These are phyloP conservation scores for Solanum chiquidenum DNA, from an alignment of 257 asterid species.

Conservation along the genomic window DNA sequence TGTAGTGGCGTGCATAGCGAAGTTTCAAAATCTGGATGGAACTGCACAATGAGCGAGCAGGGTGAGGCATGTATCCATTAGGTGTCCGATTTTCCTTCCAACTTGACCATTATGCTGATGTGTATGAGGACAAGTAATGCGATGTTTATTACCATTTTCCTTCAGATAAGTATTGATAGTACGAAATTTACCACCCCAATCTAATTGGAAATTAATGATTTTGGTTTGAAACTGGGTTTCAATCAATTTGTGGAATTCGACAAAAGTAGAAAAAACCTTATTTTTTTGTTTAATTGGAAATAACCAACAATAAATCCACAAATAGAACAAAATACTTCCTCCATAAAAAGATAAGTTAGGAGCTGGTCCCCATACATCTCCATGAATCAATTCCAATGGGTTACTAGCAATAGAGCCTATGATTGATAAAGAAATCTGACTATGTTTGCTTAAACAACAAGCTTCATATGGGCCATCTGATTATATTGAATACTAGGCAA, in stretches of 20 bases:
- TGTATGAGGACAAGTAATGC: neutral
- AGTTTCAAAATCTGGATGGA: neutral
- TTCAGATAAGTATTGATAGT: neutral
- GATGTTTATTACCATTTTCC: neutral
- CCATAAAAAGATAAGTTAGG: neutral
- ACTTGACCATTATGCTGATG: neutral
- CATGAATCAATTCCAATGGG: neutral
- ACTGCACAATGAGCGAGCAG: neutral
- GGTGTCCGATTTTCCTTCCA: neutral
- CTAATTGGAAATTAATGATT: neutral
- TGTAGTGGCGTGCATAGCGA: neutral
- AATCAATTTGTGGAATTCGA: neutral
- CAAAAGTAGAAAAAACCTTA: neutral
- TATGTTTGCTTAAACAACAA: neutral
- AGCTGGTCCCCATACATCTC: neutral
- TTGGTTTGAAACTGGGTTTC: neutral
- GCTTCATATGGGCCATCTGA: neutral
- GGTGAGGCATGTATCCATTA: neutral
- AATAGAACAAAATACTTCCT: neutral
- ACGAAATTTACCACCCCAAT: neutral
- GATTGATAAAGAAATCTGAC: neutral
- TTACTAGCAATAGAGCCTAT: neutral
- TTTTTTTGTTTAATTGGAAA: neutral
- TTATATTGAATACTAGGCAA: neutral
- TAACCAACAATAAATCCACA: neutral